Evolutionary conservation across 495 filamentous ascomycete species (phyloP).

Genomic region (Neurospora hispaniola): DNA sequence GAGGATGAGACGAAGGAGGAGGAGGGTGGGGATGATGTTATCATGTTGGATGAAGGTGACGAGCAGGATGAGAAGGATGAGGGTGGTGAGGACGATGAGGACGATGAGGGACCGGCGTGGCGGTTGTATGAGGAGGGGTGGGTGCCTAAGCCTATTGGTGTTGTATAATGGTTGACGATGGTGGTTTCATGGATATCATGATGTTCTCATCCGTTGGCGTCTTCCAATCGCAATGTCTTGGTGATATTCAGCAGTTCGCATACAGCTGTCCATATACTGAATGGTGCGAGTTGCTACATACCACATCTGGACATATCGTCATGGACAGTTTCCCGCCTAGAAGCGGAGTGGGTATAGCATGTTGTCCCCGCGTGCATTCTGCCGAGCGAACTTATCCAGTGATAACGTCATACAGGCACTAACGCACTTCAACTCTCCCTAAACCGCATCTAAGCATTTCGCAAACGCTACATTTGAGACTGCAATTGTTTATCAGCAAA

Average conservation of each 20-base stretch:
- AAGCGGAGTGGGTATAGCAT: not conserved
- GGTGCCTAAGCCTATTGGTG: slow-evolving; percentile 52
- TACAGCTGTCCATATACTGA: not conserved
- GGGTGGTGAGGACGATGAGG: not conserved
- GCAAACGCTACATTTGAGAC: not conserved
- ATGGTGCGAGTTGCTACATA: too few species aligned
- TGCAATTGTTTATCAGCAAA: not conserved
- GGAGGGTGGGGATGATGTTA: not conserved
- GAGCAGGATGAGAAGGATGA: slow-evolving; percentile 5
- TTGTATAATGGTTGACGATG: slow-evolving; percentile 23
- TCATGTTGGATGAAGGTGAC: slow-evolving; percentile 6
- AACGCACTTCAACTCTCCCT: not conserved
- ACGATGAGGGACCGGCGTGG: slow-evolving; percentile 32
- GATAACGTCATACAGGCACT: not conserved
- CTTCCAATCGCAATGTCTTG: not conserved
- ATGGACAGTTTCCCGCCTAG: not conserved
- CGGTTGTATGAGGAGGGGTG: slow-evolving; percentile 42
- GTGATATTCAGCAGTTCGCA: not conserved
- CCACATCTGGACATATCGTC: not conserved
- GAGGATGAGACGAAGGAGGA: slow-evolving; percentile 1
- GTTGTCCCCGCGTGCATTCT: not conserved
- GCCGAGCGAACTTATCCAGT: not conserved
- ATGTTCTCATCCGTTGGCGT: not conserved
- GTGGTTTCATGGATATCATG: not conserved
- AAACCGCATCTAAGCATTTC: not conserved